A percentile compares a stretch with the other conserved stretches of the same genome.
phyloP scores from a whole-genome alignment of 129 eudicot genomes.

The Arctium lappa region DNA sequence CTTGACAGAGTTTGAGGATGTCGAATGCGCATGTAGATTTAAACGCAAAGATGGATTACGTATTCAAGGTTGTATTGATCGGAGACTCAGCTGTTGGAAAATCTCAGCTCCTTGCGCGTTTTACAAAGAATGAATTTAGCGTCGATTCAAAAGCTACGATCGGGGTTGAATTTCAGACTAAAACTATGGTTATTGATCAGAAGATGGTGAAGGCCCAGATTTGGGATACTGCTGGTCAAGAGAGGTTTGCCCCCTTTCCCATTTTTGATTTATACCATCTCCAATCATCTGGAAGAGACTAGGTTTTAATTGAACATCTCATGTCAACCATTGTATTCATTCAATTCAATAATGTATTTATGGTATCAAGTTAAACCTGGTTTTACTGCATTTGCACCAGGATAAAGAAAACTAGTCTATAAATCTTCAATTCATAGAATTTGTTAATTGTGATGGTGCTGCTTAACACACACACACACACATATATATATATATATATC shows the following conservation, averaged over 20 bases:
- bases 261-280: not conserved
- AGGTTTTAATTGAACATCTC: not conserved
- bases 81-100: constrained; percentile 73
- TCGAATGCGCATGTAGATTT: constrained; percentile 33
- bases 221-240: constrained; percentile 79
- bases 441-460: not conserved
- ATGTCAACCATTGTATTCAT: not conserved
- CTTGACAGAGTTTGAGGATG: constrained; percentile 23
- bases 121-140: constrained; percentile 53
- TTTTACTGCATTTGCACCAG: not conserved
- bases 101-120: constrained; percentile 59
- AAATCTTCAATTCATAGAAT: not conserved
- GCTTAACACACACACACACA: not conserved
- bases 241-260: constrained; percentile 40
- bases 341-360: not conserved
- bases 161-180: constrained; percentile 64
- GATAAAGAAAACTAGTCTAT: not conserved
- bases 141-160: constrained; percentile 61
- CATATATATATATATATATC: not conserved
- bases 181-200: constrained; percentile 45
- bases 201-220: constrained; percentile 58
- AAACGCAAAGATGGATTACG: constrained; percentile 48
- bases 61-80: constrained; percentile 58
- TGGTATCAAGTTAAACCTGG: not conserved
- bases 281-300: not conserved